These are phyloP conservation scores for Iodosphaeria phyllophila DNA, from an alignment of 2,329 filamentous ascomycete genomes.

Conservation along the genomic window DNA sequence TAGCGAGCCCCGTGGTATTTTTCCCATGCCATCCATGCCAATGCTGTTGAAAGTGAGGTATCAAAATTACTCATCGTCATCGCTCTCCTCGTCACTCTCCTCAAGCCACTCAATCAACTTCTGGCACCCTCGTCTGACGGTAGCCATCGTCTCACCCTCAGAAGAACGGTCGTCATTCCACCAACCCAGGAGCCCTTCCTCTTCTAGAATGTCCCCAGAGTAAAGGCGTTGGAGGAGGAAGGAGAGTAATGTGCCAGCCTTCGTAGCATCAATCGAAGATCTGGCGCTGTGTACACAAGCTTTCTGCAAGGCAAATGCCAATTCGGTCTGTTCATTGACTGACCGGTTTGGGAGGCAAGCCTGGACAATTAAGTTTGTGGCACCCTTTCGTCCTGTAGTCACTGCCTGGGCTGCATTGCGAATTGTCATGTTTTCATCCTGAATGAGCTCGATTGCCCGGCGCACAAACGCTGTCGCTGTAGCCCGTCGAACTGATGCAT, in stretches of 20 bases:
- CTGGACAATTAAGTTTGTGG: constrained; percentile 35
- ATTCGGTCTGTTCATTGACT: constrained; percentile 64
- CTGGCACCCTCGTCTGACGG: constrained; percentile 54
- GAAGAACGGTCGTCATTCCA: constrained; percentile 58
- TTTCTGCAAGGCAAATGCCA: constrained; percentile 64
- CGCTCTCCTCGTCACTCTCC: constrained; percentile 50
- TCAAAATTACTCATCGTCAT: constrained; percentile 33
- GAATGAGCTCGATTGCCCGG: constrained; percentile 51
- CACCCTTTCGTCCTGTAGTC: constrained; percentile 34
- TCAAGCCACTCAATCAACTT: constrained; percentile 71
- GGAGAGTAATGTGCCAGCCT: constrained; percentile 46
- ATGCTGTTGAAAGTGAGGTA: too few species aligned
- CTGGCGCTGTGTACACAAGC: constrained; percentile 50
- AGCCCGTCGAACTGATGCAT: constrained; percentile 71
- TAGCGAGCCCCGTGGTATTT: too few species aligned
- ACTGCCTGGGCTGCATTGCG: constrained; percentile 45
- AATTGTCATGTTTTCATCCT: constrained; percentile 34
- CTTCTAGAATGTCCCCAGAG: constrained; percentile 66
- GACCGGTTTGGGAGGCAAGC: constrained; percentile 46
- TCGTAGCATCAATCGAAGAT: constrained; percentile 30
- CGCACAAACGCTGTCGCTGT: constrained; percentile 74
- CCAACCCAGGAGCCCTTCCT: constrained; percentile 78
- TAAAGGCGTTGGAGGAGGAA: constrained; percentile 73
- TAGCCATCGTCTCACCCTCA: constrained; percentile 48
- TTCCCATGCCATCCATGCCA: too few species aligned